These are phyloP conservation scores for Sclerotinia glacialis DNA, from an alignment of 2,329 filamentous ascomycete genomes.

Conservation along the genomic window DNA sequence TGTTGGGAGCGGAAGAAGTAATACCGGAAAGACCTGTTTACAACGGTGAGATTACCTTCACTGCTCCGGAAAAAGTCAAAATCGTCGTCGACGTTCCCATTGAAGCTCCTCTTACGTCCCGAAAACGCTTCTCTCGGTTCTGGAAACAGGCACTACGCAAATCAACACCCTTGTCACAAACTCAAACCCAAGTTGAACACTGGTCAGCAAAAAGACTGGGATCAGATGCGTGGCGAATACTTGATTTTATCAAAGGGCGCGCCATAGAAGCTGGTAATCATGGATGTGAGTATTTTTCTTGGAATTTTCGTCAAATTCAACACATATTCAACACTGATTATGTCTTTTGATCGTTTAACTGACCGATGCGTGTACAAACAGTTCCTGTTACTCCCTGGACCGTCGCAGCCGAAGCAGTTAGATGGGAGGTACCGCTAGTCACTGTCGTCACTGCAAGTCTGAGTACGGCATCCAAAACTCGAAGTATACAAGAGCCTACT, in stretches of 20 bases:
- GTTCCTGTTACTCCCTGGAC: background rate
- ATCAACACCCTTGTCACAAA: too few relatives aligned
- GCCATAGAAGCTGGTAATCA: background rate
- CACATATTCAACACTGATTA: background rate
- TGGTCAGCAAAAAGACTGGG: background rate
- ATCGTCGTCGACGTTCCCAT: background rate
- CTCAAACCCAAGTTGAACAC: background rate
- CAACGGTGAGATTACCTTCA: background rate
- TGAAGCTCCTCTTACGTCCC: background rate
- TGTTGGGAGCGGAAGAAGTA: background rate
- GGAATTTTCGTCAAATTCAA: background rate
- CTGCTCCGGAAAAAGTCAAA: background rate
- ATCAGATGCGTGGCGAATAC: background rate
- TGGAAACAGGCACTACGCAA: background rate
- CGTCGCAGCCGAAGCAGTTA: background rate
- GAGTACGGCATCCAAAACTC: background rate
- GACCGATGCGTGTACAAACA: background rate
- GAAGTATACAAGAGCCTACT: background rate
- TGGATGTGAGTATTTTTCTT: background rate
- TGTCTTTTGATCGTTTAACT: background rate
- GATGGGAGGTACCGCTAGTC: background rate
- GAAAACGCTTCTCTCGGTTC: background rate
- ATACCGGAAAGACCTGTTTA: constrained; percentile 5
- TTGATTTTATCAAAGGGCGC: background rate
- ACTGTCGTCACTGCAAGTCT: background rate